Evolutionary conservation across 805 yeast genomes (phyloP), one percentile per base, ranked within the genome.

Genomic region (Candida pini): DNA sequence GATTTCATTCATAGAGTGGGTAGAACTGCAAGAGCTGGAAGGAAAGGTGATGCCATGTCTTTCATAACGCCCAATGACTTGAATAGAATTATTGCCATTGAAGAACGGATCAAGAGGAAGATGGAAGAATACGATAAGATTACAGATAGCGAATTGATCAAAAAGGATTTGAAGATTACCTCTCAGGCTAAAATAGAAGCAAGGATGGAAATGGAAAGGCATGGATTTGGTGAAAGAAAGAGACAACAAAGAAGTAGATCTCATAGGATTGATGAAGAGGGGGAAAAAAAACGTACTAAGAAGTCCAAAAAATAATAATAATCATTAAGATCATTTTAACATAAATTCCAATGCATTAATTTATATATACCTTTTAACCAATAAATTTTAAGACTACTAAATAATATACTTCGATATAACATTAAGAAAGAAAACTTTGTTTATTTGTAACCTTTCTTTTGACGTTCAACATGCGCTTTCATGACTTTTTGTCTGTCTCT

Each of bases 11-110:
- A 83, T 57, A 68, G 95, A 61, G 96, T 89, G 22, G 97, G 97
- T 38, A 81, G 97, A 67, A 88, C 96, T 22, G 98, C 97, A 8
- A 83, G 98, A 73, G 97, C 97, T 3, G 97, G 97, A 2, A 71
- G 95, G 48, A 63, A 66, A 33, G 98, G 98, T 63, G 86, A 78
- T 43, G 73, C 95, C 6, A 66, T 92, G 1, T 76, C 92, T 10
- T 70, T 92, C 39, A 82, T 92, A 4, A 76, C 95, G 1, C 96
- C 89, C 49, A 76, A 81, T 39, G 98, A 90, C 54, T 79, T 92
- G 10, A 71, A 68, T 18, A 71, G 97, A 49, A 71, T 92, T 5
- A 73, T 82, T 41, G 80, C 90, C 6, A 90, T 92, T 35, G 98
- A 92, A 56, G 86, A 77, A 35, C 71, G 97, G 46, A 82, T 87